These are phyloP conservation scores for Blastomyces parvus DNA, from an alignment of 2,329 filamentous ascomycete species.

Conservation along the genomic window DNA sequence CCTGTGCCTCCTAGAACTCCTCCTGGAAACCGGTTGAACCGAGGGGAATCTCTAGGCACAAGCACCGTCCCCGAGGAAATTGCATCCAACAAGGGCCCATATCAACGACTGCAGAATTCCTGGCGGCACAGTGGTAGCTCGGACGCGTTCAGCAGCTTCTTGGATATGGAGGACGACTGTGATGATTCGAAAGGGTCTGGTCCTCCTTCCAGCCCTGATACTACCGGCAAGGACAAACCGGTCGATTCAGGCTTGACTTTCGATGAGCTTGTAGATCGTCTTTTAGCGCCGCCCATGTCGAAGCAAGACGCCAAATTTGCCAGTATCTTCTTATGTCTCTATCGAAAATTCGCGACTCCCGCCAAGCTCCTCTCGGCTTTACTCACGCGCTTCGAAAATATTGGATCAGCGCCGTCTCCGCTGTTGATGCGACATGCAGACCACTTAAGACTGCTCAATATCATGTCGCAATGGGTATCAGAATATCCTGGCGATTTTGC, in stretches of 20 bases:
- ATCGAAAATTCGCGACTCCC: constrained; percentile 85
- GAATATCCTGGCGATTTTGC: constrained; percentile 91
- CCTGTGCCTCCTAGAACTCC: constrained; percentile 41
- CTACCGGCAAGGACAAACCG: constrained; percentile 24
- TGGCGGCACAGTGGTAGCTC: constrained; percentile 34
- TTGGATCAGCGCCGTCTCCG: constrained; percentile 63
- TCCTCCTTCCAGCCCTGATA: constrained; percentile 23
- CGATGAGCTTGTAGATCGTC: constrained; percentile 73
- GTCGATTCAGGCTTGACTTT: constrained; percentile 35
- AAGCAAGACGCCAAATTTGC: constrained; percentile 83
- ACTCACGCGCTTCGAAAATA: constrained; percentile 50
- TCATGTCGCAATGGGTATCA: constrained; percentile 81
- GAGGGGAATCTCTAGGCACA: constrained; percentile 17
- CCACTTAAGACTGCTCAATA: constrained; percentile 73
- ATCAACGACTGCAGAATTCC: constrained; percentile 27
- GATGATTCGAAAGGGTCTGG: constrained; percentile 21
- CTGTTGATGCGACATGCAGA: constrained; percentile 69
- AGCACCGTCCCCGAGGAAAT: constrained; percentile 22
- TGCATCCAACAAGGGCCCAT: constrained; percentile 24
- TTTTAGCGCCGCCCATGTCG: constrained; percentile 71
- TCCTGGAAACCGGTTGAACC: constrained; percentile 29
- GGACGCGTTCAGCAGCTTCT: constrained; percentile 34
- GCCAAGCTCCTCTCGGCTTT: constrained; percentile 68
- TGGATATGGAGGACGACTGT: constrained; percentile 37
- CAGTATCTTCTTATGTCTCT: constrained; percentile 81